These are phyloP conservation scores for Hypoxylon sp. DNA, from an alignment of 2,329 filamentous ascomycete species.

Conservation along the genomic window DNA sequence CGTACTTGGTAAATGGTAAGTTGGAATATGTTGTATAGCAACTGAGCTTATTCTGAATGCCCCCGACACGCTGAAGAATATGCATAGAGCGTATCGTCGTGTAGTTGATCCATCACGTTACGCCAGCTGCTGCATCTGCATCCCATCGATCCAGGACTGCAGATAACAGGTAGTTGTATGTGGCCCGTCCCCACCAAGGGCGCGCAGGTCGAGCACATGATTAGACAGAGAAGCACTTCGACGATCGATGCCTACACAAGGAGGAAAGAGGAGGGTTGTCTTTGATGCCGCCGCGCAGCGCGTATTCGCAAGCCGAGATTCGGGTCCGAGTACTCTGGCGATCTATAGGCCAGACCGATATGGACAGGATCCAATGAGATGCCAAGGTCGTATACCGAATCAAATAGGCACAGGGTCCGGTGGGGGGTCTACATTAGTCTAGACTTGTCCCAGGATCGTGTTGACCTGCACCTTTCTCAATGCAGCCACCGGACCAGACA, in stretches of 20 bases:
- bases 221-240: background rate
- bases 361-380: background rate
- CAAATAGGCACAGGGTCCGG: conserved; percentile 3
- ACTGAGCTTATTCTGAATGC: background rate
- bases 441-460: conserved; percentile 6
- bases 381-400: conserved; percentile 15
- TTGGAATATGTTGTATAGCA: background rate
- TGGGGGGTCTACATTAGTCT: conserved; percentile 11
- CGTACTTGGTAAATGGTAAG: background rate
- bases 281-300: background rate
- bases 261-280: background rate
- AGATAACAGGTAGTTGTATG: background rate
- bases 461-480: conserved; percentile 29
- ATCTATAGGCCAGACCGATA: background rate
- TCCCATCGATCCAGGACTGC: background rate
- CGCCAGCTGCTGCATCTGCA: background rate
- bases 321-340: conserved; percentile 2
- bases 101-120: background rate
- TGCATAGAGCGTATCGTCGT: background rate
- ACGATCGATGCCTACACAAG: background rate
- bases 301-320: background rate
- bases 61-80: background rate
- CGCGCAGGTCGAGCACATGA: background rate
- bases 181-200: background rate
- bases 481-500: conserved; percentile 15